Evolutionary conservation across 2,329 filamentous ascomycete genomes (phyloP).

Genomic region (Leptodontidium sp.): DNA sequence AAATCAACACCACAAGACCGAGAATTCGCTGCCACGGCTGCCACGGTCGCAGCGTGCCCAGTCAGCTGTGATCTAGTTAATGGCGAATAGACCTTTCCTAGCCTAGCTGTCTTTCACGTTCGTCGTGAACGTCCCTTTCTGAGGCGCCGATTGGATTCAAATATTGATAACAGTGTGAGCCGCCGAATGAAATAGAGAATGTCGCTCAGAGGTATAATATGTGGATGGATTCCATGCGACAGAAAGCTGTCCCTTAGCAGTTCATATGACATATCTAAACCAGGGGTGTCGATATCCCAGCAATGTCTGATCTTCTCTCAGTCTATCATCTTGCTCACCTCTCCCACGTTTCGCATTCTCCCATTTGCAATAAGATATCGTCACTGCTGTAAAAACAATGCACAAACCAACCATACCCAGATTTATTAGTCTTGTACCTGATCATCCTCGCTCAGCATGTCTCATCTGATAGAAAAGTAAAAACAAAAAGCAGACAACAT

Average conservation of each 20-base stretch:
- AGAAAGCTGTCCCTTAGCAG: neutral
- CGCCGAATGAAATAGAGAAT: neutral
- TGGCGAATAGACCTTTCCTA: no score
- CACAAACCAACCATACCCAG: neutral
- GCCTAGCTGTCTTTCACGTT: no score
- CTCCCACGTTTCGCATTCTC: slow-evolving; percentile 4
- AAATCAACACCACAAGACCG: neutral
- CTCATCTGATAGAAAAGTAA: neutral
- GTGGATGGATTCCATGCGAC: no score
- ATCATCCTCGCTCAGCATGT: neutral
- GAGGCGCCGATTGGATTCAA: no score
- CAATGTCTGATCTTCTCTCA: slow-evolving; percentile 7
- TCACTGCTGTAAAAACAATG: slow-evolving; percentile 2
- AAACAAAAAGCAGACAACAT: neutral
- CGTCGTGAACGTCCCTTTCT: no score
- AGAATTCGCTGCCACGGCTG: neutral
- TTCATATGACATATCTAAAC: slow-evolving; percentile 1
- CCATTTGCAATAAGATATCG: slow-evolving; percentile 8
- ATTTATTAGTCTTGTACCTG: slow-evolving; percentile 4
- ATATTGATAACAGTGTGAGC: neutral
- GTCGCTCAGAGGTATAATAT: no score
- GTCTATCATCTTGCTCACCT: neutral
- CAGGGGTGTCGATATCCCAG: slow-evolving; percentile 5
- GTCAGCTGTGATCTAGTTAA: neutral
- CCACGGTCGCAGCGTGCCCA: neutral